A percentile compares a stretch with the other conserved stretches of the same genome.
These are phyloP conservation scores for Maudiozyma humilis DNA, from an alignment of 1,139 yeast genomes.

Conservation along the genomic window DNA sequence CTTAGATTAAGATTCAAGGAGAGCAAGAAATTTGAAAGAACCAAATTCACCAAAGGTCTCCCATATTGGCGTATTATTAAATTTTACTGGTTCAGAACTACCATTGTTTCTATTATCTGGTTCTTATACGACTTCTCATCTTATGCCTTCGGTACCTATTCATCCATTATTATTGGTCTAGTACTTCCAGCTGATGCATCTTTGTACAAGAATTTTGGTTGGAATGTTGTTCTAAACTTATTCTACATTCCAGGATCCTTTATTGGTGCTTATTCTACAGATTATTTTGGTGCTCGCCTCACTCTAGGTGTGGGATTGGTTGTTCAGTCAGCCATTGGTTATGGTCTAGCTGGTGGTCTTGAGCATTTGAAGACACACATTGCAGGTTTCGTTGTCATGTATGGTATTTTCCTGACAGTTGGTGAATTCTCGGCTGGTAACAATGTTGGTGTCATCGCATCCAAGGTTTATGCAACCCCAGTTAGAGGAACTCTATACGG, in stretches of 20 bases:
- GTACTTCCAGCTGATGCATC: slow-evolving; percentile 47
- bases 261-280: slow-evolving; percentile 75
- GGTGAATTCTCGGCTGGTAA: slow-evolving; percentile 97
- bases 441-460: slow-evolving; percentile 77
- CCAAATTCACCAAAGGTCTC: slow-evolving; percentile 58
- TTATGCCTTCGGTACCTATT: slow-evolving; percentile 81
- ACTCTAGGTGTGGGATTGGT: slow-evolving; percentile 63
- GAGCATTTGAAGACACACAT: slow-evolving; percentile 47
- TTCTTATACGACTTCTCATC: slow-evolving; percentile 82
- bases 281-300: slow-evolving; percentile 79
- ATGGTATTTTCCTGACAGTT: slow-evolving; percentile 74
- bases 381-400: slow-evolving; percentile 75
- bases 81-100: slow-evolving; percentile 77
- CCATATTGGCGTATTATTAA: slow-evolving; percentile 67
- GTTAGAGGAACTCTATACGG: slow-evolving; percentile 89
- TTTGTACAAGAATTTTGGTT: slow-evolving; percentile 72
- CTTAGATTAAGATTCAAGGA: slow-evolving; percentile 70
- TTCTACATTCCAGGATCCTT: slow-evolving; percentile 88
- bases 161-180: slow-evolving; percentile 55
- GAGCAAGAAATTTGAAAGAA: slow-evolving; percentile 59
- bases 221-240: slow-evolving; percentile 83
- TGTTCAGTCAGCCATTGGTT: slow-evolving; percentile 75
- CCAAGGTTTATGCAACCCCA: slow-evolving; percentile 80
- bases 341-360: slow-evolving; percentile 71
- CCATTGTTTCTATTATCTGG: slow-evolving; percentile 73